Percentiles rank a stretch among this genome's conserved stretches.
phyloP scores from a whole-genome alignment of 495 filamentous ascomycete species.

The Hypoxylon subgilvum region DNA sequence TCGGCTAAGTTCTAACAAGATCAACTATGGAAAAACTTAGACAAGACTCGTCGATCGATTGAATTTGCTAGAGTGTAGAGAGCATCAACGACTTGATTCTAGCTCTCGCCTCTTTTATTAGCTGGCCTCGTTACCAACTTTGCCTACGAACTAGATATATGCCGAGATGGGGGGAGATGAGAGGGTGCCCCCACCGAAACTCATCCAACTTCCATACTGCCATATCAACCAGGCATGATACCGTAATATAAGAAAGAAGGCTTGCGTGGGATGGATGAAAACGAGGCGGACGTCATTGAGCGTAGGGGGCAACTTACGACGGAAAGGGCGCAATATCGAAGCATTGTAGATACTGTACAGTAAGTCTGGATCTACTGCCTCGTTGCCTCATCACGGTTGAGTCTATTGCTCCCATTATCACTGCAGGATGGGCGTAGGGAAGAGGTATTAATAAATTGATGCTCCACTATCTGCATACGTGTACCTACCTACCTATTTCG shows the following conservation, averaged over 20 bases:
- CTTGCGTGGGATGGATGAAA: slow-evolving; percentile 17
- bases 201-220: no score
- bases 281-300: slow-evolving; percentile 16
- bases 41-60: no score
- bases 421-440: no score
- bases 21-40: no score
- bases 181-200: slow-evolving; percentile 30
- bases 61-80: slow-evolving; percentile 1
- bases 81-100: slow-evolving; percentile 9
- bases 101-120: slow-evolving; percentile 11
- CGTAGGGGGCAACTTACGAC: background rate
- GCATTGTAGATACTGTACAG: slow-evolving; percentile 5
- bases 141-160: background rate
- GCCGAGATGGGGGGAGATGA: slow-evolving; percentile 36
- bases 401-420: background rate
- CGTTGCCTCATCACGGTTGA: slow-evolving; percentile 2
- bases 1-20: slow-evolving; percentile 28
- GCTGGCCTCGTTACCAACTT: slow-evolving; percentile 26
- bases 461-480: slow-evolving; percentile 32
- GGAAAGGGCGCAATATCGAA: background rate
- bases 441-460: slow-evolving; percentile 18
- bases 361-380: slow-evolving; percentile 19
- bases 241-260: slow-evolving; percentile 13
- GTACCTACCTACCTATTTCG: slow-evolving; percentile 34
- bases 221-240: slow-evolving; percentile 16